A percentile compares a stretch with the other conserved stretches of the same genome.
Conservation (phyloP, 108 stramenopile species). For the Skeletonema tropicum region DNA sequence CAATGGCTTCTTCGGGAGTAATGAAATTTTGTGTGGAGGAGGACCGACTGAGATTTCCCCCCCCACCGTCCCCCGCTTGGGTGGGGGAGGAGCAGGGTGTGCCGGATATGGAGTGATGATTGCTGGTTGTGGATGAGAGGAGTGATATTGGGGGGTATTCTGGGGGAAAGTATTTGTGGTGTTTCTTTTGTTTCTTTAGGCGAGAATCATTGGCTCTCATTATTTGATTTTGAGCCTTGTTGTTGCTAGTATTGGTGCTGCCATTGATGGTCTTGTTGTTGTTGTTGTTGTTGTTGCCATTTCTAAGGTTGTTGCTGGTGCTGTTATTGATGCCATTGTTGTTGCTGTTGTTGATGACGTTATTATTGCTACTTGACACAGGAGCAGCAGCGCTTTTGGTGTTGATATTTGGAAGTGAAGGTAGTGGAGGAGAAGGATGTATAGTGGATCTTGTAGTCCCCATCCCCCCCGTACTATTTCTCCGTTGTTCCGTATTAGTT, state of each 20-base stretch:
- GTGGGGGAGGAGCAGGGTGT: background rate
- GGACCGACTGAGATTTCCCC: background rate
- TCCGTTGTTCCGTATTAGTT: background rate
- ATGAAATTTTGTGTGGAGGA: conserved; percentile 6
- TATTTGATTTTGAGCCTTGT: too few species aligned
- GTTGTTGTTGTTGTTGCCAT: too few species aligned
- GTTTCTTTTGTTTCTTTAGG: conserved; percentile 5
- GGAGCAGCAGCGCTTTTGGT: background rate
- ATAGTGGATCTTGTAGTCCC: background rate
- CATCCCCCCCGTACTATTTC: background rate
- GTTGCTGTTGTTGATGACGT: background rate
- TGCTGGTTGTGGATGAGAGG: background rate
- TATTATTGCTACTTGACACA: background rate
- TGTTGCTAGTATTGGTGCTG: too few species aligned
- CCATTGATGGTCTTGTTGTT: too few species aligned
- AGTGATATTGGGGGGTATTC: conserved; percentile 4
- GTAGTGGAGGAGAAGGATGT: background rate
- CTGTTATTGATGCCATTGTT: too few species aligned
- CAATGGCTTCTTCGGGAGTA: background rate
- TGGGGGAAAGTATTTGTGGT: background rate
- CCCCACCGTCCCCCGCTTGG: background rate
- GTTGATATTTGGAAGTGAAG: background rate
- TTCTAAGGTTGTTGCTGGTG: too few species aligned
- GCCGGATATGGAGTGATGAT: background rate
- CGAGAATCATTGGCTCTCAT: background rate